phyloP scores from a whole-genome alignment of 192 early-diverging fungal species.

The Diversispora epigaea region DNA sequence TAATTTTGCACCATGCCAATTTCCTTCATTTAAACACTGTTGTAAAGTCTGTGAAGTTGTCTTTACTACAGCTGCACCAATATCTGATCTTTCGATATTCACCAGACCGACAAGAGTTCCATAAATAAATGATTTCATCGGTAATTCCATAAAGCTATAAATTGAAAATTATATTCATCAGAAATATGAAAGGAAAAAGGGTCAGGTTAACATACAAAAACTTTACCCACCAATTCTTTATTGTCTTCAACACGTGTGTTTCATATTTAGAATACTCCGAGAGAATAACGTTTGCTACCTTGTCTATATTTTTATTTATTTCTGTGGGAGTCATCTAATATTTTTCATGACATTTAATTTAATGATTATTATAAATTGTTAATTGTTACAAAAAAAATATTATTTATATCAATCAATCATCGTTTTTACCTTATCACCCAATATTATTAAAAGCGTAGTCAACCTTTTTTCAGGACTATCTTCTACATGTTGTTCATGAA shows the following conservation, averaged over 20 bases:
- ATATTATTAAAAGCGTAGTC: background rate
- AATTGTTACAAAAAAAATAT: background rate
- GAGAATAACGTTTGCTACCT: constrained; percentile 64
- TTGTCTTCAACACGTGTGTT: constrained; percentile 57
- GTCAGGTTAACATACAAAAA: constrained; percentile 38
- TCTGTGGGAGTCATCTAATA: constrained; percentile 18
- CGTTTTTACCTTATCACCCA: constrained; percentile 4
- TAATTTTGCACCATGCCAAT: constrained; percentile 77
- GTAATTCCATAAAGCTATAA: constrained; percentile 66
- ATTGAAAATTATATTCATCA: constrained; percentile 41
- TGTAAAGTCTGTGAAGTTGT: constrained; percentile 56
- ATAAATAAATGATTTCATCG: constrained; percentile 74
- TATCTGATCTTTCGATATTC: constrained; percentile 68
- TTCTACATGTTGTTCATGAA: background rate
- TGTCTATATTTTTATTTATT: constrained; percentile 15
- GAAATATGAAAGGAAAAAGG: constrained; percentile 30
- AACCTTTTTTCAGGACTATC: constrained; percentile 11
- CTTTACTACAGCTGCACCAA: constrained; percentile 63
- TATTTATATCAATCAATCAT: background rate
- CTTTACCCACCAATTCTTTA: constrained; percentile 54
- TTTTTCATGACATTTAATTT: background rate
- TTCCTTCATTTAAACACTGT: constrained; percentile 51
- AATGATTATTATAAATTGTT: background rate
- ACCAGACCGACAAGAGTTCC: constrained; percentile 81
- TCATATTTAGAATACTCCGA: constrained; percentile 71